Evolutionary conservation across 371 early-diverging fungal species (phyloP).

Genomic region (Batrachochytrium dendrobatidis): DNA sequence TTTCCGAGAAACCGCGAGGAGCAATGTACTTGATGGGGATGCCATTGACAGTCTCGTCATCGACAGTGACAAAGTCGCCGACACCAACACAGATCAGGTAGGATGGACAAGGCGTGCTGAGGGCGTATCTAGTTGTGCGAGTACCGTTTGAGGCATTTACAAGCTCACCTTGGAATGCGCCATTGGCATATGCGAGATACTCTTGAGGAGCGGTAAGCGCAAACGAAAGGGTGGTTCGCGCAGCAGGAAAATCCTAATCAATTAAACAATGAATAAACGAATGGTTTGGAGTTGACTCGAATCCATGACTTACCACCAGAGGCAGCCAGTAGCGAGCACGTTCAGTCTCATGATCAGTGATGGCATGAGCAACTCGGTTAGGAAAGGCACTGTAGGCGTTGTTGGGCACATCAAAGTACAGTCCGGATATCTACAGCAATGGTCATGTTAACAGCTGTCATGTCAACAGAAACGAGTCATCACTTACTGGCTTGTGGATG

Average conservation of each 20-base stretch:
- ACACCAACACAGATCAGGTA: constrained; percentile 50
- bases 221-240: constrained; percentile 44
- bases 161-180: constrained; percentile 19
- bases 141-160: constrained; percentile 18
- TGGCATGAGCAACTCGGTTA: constrained; percentile 18
- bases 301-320: constrained; percentile 29
- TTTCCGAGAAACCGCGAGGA: constrained; percentile 27
- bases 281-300: neutral
- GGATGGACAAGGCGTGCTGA: constrained; percentile 37
- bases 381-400: constrained; percentile 6
- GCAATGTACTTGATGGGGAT: constrained; percentile 43
- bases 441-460: neutral
- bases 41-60: constrained; percentile 42
- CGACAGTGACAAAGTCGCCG: constrained; percentile 42
- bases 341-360: constrained; percentile 29
- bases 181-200: constrained; percentile 46
- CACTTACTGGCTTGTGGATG: constrained; percentile 37
- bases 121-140: constrained; percentile 40
- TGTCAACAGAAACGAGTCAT: constrained; percentile 38
- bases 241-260: constrained; percentile 41
- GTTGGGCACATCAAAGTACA: constrained; percentile 26
- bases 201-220: constrained; percentile 37
- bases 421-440: constrained; percentile 9
- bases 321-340: constrained; percentile 56
- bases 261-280: constrained; percentile 3